These are phyloP conservation scores for Barnettozyma botsteinii DNA, from an alignment of 805 yeast genomes.

Conservation along the genomic window DNA sequence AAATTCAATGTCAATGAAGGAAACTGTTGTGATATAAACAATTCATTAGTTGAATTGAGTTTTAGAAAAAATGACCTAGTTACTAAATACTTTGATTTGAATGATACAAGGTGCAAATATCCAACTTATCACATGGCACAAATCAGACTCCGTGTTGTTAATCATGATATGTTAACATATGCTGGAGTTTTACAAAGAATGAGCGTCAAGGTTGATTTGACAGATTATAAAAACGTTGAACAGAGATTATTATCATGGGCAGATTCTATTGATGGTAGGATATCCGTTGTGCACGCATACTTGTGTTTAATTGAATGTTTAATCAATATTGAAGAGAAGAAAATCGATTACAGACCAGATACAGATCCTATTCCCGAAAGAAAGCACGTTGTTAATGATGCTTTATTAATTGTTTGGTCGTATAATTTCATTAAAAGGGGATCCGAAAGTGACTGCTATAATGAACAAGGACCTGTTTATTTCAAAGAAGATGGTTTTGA, in stretches of 20 bases:
- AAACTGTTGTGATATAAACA: slow-evolving; percentile 7
- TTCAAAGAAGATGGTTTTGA: slow-evolving; percentile 32
- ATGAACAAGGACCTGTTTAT: background rate
- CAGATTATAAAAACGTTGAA: slow-evolving; percentile 40
- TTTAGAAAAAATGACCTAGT: slow-evolving; percentile 9
- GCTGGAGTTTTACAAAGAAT: slow-evolving; percentile 73
- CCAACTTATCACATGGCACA: slow-evolving; percentile 65
- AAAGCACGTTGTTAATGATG: slow-evolving; percentile 23
- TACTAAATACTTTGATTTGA: slow-evolving; percentile 26
- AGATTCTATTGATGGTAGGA: slow-evolving; percentile 37
- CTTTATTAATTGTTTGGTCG: slow-evolving; percentile 37
- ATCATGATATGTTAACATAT: slow-evolving; percentile 64
- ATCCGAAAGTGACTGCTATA: slow-evolving; percentile 25
- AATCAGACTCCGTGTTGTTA: slow-evolving; percentile 57
- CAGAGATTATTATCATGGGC: slow-evolving; percentile 31
- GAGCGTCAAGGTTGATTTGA: slow-evolving; percentile 49
- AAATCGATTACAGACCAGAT: slow-evolving; percentile 37
- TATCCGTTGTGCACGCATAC: slow-evolving; percentile 53
- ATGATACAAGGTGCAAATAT: slow-evolving; percentile 45
- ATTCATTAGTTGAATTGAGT: slow-evolving; percentile 2
- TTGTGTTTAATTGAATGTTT: slow-evolving; percentile 51
- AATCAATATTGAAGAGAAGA: slow-evolving; percentile 35
- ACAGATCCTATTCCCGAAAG: slow-evolving; percentile 42
- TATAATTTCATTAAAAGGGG: slow-evolving; percentile 42
- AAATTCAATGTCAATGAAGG: slow-evolving; percentile 23